Conservation (phyloP, 331 rosid genomes). For the Acacia pycnantha region DNA sequence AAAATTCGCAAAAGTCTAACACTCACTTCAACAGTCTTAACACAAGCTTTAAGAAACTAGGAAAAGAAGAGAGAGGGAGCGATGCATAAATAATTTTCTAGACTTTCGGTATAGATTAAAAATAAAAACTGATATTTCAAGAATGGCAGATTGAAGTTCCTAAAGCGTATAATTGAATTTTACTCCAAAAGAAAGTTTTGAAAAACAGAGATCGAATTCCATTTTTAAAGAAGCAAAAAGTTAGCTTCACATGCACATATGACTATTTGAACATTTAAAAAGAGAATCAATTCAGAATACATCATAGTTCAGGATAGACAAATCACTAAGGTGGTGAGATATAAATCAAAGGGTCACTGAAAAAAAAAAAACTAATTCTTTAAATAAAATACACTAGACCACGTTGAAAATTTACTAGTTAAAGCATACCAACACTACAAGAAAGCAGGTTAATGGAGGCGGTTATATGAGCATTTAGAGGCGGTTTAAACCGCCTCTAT, state of each 20-base stretch:
- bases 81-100: background rate
- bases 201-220: background rate
- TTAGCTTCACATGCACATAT: background rate
- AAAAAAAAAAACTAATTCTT: background rate
- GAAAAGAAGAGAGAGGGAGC: background rate
- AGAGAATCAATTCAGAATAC: background rate
- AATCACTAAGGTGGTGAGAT: background rate
- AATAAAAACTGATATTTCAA: background rate
- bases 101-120: background rate
- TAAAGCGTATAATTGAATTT: too few species aligned
- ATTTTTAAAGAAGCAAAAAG: too few species aligned
- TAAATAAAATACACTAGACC: background rate
- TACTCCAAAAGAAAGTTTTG: background rate
- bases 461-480: too few species aligned
- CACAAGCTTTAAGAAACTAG: background rate
- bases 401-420: constrained; percentile 55
- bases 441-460: too few species aligned
- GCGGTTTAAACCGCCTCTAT: too few species aligned
- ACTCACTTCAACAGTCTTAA: too few species aligned
- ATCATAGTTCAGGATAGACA: background rate
- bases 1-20: too few species aligned
- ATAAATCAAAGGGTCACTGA: background rate
- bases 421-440: too few species aligned
- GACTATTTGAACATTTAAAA: constrained; percentile 6
- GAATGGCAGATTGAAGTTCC: background rate